A percentile compares a stretch with the other conserved stretches of the same genome.
phyloP scores from a whole-genome alignment of 2,329 filamentous ascomycete genomes.

The Ophiostoma sp. region DNA sequence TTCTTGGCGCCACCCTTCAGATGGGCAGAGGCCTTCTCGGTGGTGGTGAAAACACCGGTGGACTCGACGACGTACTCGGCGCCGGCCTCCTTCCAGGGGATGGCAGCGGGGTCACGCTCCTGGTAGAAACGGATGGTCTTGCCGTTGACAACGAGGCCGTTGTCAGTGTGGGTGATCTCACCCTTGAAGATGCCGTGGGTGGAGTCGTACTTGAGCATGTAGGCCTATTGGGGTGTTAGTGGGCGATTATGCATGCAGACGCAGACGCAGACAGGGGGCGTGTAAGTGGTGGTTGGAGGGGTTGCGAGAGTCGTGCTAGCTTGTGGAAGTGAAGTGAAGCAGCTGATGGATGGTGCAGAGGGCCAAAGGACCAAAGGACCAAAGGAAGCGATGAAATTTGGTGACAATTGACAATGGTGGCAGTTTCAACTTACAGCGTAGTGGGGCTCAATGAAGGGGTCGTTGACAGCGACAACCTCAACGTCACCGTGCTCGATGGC shows the following conservation, averaged over 20 bases:
- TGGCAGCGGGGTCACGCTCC: constrained; percentile 81
- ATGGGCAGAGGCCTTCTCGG: constrained; percentile 88
- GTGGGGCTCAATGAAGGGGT: constrained; percentile 96
- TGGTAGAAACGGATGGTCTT: constrained; percentile 93
- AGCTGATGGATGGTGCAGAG: background rate
- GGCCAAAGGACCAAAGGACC: background rate
- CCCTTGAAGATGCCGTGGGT: constrained; percentile 97
- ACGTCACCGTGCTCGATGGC: constrained; percentile 84
- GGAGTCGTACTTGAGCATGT: constrained; percentile 99
- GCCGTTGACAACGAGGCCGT: constrained; percentile 82
- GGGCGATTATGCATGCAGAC: constrained; percentile 10
- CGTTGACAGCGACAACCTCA: constrained; percentile 94
- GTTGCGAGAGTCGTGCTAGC: background rate
- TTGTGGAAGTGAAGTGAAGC: background rate
- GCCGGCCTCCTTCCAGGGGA: constrained; percentile 83
- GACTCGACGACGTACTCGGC: constrained; percentile 96
- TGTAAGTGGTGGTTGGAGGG: background rate
- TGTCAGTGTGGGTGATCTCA: constrained; percentile 65
- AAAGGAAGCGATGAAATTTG: background rate
- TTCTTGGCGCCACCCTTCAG: constrained; percentile 97
- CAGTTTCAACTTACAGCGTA: constrained; percentile 76
- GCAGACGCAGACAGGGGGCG: background rate
- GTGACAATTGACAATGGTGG: background rate
- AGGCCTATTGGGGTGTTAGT: constrained; percentile 55
- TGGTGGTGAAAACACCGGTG: constrained; percentile 98